Evolutionary conservation across 108 stramenopile species (phyloP).

Genomic region (Skeletonema costatum): DNA sequence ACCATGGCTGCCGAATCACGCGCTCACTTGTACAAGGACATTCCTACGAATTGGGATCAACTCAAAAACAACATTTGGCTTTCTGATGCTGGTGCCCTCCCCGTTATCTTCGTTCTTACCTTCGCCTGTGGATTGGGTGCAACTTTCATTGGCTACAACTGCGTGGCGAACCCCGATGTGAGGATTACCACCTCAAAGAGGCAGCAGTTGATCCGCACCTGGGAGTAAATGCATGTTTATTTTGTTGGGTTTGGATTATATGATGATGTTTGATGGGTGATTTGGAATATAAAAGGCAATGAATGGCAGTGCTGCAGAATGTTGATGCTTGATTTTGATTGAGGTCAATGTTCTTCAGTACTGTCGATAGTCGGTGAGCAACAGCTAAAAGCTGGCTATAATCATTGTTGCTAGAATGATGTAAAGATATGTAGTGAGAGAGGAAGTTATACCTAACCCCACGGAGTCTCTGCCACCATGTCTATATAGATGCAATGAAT

Average conservation of each 20-base stretch:
- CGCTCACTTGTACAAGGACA: slow-evolving; percentile 38
- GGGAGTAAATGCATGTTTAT: slow-evolving; percentile 34
- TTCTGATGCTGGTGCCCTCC: slow-evolving; percentile 69
- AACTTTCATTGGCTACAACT: slow-evolving; percentile 39
- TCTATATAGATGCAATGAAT: too few species aligned
- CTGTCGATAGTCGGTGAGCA: not conserved
- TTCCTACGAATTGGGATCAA: slow-evolving; percentile 36
- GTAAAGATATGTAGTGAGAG: not conserved
- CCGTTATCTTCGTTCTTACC: slow-evolving; percentile 59
- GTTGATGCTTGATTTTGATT: not conserved
- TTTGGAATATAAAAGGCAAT: slow-evolving; percentile 4
- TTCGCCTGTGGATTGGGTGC: slow-evolving; percentile 51
- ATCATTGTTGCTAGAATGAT: not conserved
- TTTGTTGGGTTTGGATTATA: not conserved
- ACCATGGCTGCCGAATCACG: slow-evolving; percentile 51
- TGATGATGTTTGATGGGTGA: not conserved
- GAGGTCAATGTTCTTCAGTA: not conserved
- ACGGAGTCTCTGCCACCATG: not conserved
- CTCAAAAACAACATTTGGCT: slow-evolving; percentile 60
- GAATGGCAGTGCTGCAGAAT: not conserved
- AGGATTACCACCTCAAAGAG: slow-evolving; percentile 53
- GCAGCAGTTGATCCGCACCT: slow-evolving; percentile 60
- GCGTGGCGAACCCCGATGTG: slow-evolving; percentile 53
- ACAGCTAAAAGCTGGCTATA: not conserved
- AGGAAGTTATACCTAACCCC: not conserved